Percentiles rank a stretch among this genome's conserved stretches.
Evolutionary conservation across 2,329 filamentous ascomycete species (phyloP).

Genomic region (Aureobasidium melanogenum): DNA sequence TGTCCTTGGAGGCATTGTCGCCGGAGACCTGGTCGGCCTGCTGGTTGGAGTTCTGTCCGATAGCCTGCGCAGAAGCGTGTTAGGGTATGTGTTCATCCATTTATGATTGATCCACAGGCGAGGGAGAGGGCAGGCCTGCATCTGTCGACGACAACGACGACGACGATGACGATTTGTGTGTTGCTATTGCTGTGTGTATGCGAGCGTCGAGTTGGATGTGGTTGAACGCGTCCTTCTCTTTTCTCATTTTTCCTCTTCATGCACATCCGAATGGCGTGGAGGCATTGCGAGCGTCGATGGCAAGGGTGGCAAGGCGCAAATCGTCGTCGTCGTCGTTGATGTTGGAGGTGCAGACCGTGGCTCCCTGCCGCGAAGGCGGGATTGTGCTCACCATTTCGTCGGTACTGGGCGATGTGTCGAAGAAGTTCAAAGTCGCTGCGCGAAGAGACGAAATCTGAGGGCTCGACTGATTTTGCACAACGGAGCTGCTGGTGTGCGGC

Average conservation of each 20-base stretch:
- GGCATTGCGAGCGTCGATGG: not conserved
- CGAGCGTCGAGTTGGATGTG: not conserved
- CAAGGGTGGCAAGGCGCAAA: not conserved
- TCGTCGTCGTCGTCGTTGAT: conserved; percentile 3
- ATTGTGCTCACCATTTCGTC: conserved; percentile 12
- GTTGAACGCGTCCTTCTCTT: not conserved
- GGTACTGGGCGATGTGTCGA: conserved; percentile 12
- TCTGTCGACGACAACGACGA: conserved; percentile 2
- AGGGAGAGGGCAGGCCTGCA: conserved; percentile 13
- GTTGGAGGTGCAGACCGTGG: not conserved
- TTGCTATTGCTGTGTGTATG: not conserved
- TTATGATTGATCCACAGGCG: conserved; percentile 7
- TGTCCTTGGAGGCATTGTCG: conserved; percentile 43
- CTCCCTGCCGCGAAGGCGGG: not conserved
- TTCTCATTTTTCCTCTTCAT: not conserved
- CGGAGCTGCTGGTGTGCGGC: not conserved
- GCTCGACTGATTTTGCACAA: not conserved
- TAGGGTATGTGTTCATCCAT: conserved; percentile 10
- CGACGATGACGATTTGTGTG: not conserved
- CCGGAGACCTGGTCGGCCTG: conserved; percentile 32
- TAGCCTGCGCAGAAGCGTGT: conserved; percentile 17
- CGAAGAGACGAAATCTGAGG: not conserved
- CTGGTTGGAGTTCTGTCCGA: conserved; percentile 45
- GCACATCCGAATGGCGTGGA: not conserved
- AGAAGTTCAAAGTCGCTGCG: conserved; percentile 2